These are phyloP conservation scores for Xylaria intraflava DNA, from an alignment of 495 filamentous ascomycete genomes.

Conservation along the genomic window DNA sequence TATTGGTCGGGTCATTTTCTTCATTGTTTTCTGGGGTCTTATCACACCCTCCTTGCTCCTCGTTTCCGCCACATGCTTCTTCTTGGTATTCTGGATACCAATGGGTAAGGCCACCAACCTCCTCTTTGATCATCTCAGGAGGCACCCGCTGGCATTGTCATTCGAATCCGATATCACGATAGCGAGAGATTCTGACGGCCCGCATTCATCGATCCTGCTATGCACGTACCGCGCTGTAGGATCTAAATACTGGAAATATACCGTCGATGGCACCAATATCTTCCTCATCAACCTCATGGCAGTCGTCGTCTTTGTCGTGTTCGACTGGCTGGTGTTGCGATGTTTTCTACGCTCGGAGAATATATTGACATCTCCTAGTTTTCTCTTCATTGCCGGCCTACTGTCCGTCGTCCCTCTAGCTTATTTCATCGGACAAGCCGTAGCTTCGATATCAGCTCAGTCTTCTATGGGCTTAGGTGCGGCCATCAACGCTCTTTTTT, in stretches of 20 bases:
- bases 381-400: conserved; percentile 79
- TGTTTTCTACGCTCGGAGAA: conserved; percentile 58
- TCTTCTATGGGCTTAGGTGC: conserved; percentile 99
- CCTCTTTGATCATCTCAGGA: conserved; percentile 82
- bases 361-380: conserved; percentile 67
- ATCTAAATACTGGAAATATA: conserved; percentile 98
- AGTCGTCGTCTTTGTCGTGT: conserved; percentile 84
- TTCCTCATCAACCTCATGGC: conserved; percentile 95
- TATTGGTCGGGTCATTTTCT: conserved; percentile 88
- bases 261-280: conserved; percentile 95
- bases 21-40: conserved; percentile 90
- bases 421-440: conserved; percentile 98
- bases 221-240: conserved; percentile 97
- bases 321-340: conserved; percentile 78
- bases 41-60: conserved; percentile 83
- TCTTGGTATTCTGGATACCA: conserved; percentile 94
- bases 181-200: conserved; percentile 58
- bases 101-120: conserved; percentile 95
- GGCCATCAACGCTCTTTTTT: conserved; percentile 98
- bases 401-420: conserved; percentile 95
- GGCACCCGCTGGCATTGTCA: conserved; percentile 85
- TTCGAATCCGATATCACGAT: conserved; percentile 83
- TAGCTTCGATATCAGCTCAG: conserved; percentile 98
- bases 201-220: conserved; percentile 79
- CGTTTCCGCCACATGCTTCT: conserved; percentile 85